Conservation (phyloP, 2,329 filamentous ascomycete genomes). For the Bipolaris cookei region DNA sequence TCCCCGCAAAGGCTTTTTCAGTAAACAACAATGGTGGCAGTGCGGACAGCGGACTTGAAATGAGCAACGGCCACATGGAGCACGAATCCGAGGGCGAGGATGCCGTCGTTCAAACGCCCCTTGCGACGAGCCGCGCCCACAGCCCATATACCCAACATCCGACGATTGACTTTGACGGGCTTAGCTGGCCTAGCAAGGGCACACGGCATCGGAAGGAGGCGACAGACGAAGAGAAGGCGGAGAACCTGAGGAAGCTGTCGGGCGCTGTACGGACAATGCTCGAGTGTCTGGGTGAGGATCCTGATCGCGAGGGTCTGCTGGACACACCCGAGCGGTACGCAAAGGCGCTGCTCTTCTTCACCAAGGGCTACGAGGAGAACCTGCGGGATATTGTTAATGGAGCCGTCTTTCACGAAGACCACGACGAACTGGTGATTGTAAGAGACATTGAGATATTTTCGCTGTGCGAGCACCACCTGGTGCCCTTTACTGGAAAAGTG, state of each 20-base stretch:
- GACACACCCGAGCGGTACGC: constrained; percentile 84
- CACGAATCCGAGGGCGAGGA: constrained; percentile 63
- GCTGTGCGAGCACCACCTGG: constrained; percentile 95
- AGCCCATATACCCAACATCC: constrained; percentile 60
- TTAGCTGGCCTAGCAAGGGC: constrained; percentile 65
- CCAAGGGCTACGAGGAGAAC: constrained; percentile 96
- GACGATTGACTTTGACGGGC: constrained; percentile 61
- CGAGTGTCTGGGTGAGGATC: constrained; percentile 71
- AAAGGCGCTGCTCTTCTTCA: constrained; percentile 94
- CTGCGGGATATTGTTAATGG: constrained; percentile 88
- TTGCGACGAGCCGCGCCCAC: constrained; percentile 58
- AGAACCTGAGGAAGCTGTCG: constrained; percentile 65
- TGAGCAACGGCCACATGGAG: constrained; percentile 37
- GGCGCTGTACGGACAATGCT: constrained; percentile 68
- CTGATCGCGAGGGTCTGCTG: constrained; percentile 67
- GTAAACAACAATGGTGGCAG: constrained; percentile 20
- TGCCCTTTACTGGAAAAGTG: constrained; percentile 95
- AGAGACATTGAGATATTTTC: constrained; percentile 97
- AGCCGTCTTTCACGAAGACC: constrained; percentile 94
- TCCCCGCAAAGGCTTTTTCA: constrained; percentile 31
- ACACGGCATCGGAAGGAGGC: constrained; percentile 68
- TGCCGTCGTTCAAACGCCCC: constrained; percentile 57
- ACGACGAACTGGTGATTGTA: constrained; percentile 96
- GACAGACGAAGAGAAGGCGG: constrained; percentile 63
- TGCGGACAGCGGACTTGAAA: constrained; percentile 23